These are phyloP conservation scores for Sutorius australiensis DNA, from an alignment of 768 basidiomycete species.

Conservation along the genomic window DNA sequence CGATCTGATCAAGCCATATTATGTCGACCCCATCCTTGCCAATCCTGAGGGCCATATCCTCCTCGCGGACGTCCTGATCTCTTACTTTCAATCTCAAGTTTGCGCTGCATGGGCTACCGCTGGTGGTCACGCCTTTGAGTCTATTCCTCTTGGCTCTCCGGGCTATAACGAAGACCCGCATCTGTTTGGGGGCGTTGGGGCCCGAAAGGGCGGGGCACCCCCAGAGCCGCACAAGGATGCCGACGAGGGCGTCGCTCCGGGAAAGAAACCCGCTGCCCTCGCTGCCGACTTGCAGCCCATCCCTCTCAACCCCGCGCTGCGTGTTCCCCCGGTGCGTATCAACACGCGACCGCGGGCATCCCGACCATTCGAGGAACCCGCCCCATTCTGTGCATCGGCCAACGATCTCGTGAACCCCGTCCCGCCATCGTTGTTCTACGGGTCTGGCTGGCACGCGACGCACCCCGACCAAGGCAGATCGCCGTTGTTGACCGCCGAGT, in stretches of 20 bases:
- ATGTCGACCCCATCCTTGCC: constrained; percentile 78
- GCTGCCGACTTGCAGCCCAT: constrained; percentile 15
- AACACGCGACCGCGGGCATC: constrained; percentile 53
- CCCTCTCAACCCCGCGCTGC: constrained; percentile 31
- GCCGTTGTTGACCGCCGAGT: constrained; percentile 55
- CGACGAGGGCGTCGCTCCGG: constrained; percentile 31
- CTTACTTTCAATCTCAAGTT: constrained; percentile 87
- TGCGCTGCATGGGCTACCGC: constrained; percentile 82
- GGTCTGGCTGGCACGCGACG: constrained; percentile 82
- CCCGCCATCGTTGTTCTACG: constrained; percentile 90
- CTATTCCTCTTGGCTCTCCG: constrained; percentile 42
- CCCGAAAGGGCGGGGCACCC: constrained; percentile 66
- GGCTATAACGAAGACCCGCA: constrained; percentile 42
- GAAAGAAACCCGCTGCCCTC: constrained; percentile 19
- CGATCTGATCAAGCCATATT: constrained; percentile 63
- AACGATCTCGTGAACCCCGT: constrained; percentile 97
- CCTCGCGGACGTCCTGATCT: constrained; percentile 85
- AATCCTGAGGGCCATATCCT: constrained; percentile 77
- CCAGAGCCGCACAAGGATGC: constrained; percentile 42
- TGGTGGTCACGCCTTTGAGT: constrained; percentile 62
- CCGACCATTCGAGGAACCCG: constrained; percentile 74
- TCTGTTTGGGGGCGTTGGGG: constrained; percentile 82
- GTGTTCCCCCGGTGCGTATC: constrained; percentile 71
- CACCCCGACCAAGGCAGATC: constrained; percentile 56
- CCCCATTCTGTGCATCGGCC: constrained; percentile 92